Evolutionary conservation across 208 protist species (phyloP).

Genomic region (Jaenimonas drosophilae): DNA sequence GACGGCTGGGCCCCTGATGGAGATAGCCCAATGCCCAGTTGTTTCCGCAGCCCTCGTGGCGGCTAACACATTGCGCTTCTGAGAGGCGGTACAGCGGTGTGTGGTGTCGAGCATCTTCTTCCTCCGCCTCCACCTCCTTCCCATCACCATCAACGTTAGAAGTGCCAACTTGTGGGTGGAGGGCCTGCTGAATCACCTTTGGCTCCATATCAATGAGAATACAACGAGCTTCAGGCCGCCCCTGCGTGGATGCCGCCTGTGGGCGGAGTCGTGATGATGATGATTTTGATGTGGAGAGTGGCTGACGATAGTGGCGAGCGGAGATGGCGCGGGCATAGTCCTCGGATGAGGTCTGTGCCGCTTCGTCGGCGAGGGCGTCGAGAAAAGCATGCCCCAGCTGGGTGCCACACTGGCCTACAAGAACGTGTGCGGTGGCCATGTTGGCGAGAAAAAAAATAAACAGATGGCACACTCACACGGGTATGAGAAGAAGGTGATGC

Average conservation of each 20-base stretch:
- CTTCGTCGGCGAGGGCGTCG: conserved; percentile 42
- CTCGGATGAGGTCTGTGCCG: conserved; percentile 18
- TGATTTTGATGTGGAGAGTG: no score
- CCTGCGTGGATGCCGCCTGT: background rate
- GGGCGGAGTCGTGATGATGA: no score
- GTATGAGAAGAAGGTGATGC: no score
- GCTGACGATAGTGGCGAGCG: conserved; percentile 34
- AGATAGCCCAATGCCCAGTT: conserved; percentile 89
- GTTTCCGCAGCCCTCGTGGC: conserved; percentile 73
- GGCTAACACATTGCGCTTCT: conserved; percentile 56
- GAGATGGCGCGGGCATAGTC: background rate
- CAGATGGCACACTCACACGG: no score
- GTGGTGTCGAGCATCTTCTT: conserved; percentile 1
- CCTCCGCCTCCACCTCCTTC: background rate
- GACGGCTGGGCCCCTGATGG: conserved; percentile 38
- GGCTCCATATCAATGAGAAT: conserved; percentile 89
- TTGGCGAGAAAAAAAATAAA: background rate
- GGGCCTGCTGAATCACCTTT: conserved; percentile 53
- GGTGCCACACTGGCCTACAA: conserved; percentile 90
- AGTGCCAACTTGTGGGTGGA: conserved; percentile 11
- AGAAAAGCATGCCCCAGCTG: conserved; percentile 80
- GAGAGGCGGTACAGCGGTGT: conserved; percentile 26
- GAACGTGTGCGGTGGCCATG: conserved; percentile 58
- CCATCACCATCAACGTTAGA: background rate
- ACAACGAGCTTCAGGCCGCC: conserved; percentile 48